Percentiles rank a stretch among this genome's conserved stretches.
Conservation (phyloP, 345 rosid genomes). For the Eucalyptus pumila region DNA sequence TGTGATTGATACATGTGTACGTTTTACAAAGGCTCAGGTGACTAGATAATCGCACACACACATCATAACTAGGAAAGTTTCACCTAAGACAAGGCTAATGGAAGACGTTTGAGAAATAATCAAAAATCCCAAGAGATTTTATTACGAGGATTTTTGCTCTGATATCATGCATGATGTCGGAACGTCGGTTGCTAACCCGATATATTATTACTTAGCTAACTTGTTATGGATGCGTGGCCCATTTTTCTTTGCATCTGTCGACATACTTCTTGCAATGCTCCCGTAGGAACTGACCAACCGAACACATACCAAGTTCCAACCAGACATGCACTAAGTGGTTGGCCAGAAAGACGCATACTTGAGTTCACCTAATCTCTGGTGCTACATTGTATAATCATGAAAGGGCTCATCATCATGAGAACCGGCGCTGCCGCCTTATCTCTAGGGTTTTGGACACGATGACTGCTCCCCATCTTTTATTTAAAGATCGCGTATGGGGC, state of each 20-base stretch:
- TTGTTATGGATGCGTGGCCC: not conserved
- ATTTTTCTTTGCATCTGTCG: not conserved
- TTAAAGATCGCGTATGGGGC: not conserved
- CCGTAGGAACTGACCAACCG: not conserved
- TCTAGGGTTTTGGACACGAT: not conserved
- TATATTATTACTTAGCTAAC: not conserved
- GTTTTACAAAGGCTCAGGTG: too few relatives aligned
- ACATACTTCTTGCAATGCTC: not conserved
- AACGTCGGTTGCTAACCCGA: not conserved
- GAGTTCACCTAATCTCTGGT: not conserved
- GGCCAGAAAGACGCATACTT: not conserved
- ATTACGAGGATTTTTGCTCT: not conserved
- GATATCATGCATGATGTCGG: not conserved
- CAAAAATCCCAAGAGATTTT: not conserved
- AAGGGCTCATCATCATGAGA: not conserved
- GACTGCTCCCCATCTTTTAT: not conserved
- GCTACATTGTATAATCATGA: not conserved
- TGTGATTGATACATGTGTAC: too few relatives aligned
- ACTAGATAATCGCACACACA: too few relatives aligned
- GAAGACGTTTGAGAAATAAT: too few relatives aligned
- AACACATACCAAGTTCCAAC: not conserved
- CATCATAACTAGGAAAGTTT: too few relatives aligned
- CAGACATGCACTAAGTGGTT: not conserved
- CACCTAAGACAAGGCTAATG: too few relatives aligned
- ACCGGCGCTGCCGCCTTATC: not conserved